Percentiles rank a stretch among this genome's conserved stretches.
phyloP scores from a whole-genome alignment of 305 asterid species.

The Caryopteris hybrid region DNA sequence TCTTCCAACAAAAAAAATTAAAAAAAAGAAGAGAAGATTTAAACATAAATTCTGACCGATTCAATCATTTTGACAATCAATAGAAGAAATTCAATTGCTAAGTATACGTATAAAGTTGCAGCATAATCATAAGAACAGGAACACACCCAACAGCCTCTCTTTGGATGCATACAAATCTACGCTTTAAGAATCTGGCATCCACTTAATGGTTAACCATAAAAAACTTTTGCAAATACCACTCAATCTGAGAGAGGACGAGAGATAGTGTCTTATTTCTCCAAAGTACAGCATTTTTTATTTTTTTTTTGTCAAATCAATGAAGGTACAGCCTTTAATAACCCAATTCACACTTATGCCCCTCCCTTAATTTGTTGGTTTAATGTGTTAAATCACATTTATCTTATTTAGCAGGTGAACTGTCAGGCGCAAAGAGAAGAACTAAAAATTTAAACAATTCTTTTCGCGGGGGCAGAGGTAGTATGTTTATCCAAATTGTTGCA shows the following conservation, averaged over 20 bases:
- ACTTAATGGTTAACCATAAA: background rate
- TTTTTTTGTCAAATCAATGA: too few relatives aligned
- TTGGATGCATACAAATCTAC: background rate
- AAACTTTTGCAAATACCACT: too few relatives aligned
- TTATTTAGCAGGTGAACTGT: too few relatives aligned
- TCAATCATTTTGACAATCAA: background rate
- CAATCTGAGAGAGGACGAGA: too few relatives aligned
- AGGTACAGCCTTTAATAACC: background rate
- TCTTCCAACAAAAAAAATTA: constrained; percentile 34
- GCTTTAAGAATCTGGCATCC: background rate
- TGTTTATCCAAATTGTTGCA: too few relatives aligned
- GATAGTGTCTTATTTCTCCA: background rate
- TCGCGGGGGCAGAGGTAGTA: too few relatives aligned
- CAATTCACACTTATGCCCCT: background rate
- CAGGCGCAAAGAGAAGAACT: too few relatives aligned
- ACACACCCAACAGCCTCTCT: background rate
- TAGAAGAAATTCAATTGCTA: background rate
- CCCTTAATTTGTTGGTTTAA: background rate
- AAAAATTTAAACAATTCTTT: too few relatives aligned
- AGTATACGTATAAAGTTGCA: background rate
- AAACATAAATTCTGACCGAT: background rate
- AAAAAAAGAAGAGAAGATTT: background rate
- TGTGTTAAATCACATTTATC: too few relatives aligned
- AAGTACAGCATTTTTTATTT: too few relatives aligned
- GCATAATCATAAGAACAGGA: background rate